These are phyloP conservation scores for Diplodia scrobiculata DNA, from an alignment of 2,329 filamentous ascomycete genomes.

Conservation along the genomic window DNA sequence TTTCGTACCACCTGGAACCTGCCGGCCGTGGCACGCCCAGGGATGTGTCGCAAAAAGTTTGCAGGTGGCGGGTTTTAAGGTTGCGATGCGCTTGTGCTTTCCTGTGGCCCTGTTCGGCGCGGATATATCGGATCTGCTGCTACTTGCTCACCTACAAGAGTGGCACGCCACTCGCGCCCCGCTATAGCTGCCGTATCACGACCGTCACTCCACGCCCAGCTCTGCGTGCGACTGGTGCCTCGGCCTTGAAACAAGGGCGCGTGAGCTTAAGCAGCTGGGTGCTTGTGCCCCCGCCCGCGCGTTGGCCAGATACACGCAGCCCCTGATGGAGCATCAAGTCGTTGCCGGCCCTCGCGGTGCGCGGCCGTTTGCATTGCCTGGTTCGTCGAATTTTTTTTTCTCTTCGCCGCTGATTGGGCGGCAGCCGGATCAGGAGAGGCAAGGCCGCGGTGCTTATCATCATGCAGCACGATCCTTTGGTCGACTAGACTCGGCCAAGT, in stretches of 20 bases:
- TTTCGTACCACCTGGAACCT: constrained; percentile 14
- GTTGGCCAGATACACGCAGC: constrained; percentile 21
- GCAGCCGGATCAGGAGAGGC: constrained; percentile 18
- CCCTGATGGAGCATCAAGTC: constrained; percentile 14
- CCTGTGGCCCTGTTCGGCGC: constrained; percentile 8
- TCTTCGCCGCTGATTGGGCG: constrained; percentile 19
- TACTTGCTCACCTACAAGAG: neutral
- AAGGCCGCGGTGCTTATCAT: constrained; percentile 27
- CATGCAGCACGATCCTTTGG: constrained; percentile 26
- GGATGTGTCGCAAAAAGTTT: constrained; percentile 25
- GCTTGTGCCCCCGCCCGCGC: constrained; percentile 1
- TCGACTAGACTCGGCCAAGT: constrained; percentile 25
- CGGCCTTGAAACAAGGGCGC: constrained; percentile 24
- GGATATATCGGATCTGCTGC: constrained; percentile 22
- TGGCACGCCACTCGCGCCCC: neutral
- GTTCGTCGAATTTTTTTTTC: constrained; percentile 17
- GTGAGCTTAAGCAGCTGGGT: neutral
- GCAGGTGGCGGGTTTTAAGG: constrained; percentile 21
- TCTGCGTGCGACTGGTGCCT: constrained; percentile 8
- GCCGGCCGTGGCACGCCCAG: constrained; percentile 21
- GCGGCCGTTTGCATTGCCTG: constrained; percentile 14
- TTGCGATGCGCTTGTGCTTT: constrained; percentile 6
- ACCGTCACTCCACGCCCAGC: constrained; percentile 22
- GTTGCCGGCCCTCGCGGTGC: neutral
- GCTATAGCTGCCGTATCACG: constrained; percentile 28